phyloP scores from a whole-genome alignment of 768 basidiomycete species.

The Pulveroboletus ravenelii region DNA sequence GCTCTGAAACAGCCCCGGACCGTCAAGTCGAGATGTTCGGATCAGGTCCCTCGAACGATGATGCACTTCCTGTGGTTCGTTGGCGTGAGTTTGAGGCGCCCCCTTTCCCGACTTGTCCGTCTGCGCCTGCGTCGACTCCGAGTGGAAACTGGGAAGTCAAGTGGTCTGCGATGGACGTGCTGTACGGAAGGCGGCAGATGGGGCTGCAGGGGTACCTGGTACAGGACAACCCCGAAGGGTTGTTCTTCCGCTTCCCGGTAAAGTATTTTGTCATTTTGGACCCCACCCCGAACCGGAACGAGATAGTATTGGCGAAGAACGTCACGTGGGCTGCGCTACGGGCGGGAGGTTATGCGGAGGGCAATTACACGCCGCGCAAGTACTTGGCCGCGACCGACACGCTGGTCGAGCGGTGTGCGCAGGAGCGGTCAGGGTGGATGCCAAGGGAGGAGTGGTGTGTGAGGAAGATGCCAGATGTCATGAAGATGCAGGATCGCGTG shows the following conservation, averaged over 20 bases:
- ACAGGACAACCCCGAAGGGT: neutral
- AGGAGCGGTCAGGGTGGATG: too few relatives aligned
- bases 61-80: slow-evolving; percentile 10
- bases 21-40: slow-evolving; percentile 26
- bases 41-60: slow-evolving; percentile 3
- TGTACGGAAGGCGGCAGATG: slow-evolving; percentile 12
- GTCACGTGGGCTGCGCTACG: slow-evolving; percentile 22
- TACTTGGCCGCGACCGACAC: neutral
- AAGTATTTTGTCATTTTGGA: slow-evolving; percentile 30
- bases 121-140: neutral
- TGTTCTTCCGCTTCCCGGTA: slow-evolving; percentile 30
- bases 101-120: neutral
- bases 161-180: slow-evolving; percentile 16
- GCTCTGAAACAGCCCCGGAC: slow-evolving; percentile 26
- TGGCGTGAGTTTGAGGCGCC: slow-evolving; percentile 20
- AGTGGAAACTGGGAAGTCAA: slow-evolving; percentile 6
- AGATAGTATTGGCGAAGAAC: neutral
- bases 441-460: too few relatives aligned
- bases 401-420: too few relatives aligned
- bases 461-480: too few relatives aligned
- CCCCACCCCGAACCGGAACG: slow-evolving; percentile 1
- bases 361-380: slow-evolving; percentile 13
- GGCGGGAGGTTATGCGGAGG: slow-evolving; percentile 24
- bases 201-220: slow-evolving; percentile 8
- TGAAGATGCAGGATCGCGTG: too few relatives aligned